phyloP scores from a whole-genome alignment of 352 stramenopile genomes.

The Phytophthora citrophthora region DNA sequence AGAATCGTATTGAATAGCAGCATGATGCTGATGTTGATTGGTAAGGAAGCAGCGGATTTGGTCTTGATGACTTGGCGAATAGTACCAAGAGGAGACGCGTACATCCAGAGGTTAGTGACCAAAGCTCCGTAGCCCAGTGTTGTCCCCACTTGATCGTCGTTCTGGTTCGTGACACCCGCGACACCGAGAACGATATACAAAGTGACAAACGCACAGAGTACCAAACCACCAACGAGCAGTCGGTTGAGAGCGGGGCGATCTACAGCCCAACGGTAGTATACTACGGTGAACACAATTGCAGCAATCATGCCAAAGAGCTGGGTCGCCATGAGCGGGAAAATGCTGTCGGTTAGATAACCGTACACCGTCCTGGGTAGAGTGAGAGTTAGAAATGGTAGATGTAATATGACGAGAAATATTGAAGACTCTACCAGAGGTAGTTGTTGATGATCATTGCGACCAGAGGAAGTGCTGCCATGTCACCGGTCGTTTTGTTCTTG shows the following conservation, averaged over 20 bases:
- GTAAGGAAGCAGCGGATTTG: slow-evolving; percentile 29
- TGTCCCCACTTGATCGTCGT: slow-evolving; percentile 24
- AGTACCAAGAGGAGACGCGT: slow-evolving; percentile 33
- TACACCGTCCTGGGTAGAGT: slow-evolving; percentile 22
- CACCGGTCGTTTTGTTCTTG: slow-evolving; percentile 22
- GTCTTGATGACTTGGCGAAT: slow-evolving; percentile 20
- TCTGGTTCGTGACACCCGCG: slow-evolving; percentile 36
- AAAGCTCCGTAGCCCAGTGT: slow-evolving; percentile 33
- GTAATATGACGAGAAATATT: not conserved
- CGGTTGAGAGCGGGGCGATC: slow-evolving; percentile 9
- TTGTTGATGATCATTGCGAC: slow-evolving; percentile 35
- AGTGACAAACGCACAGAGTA: slow-evolving; percentile 20
- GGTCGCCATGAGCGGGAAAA: slow-evolving; percentile 30
- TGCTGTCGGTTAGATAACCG: slow-evolving; percentile 29
- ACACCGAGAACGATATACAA: slow-evolving; percentile 39
- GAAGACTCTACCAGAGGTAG: slow-evolving; percentile 20
- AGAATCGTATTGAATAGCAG: slow-evolving; percentile 23
- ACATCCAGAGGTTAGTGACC: slow-evolving; percentile 34
- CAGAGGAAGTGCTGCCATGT: slow-evolving; percentile 24
- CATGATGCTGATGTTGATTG: slow-evolving; percentile 31
- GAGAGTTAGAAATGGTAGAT: not conserved
- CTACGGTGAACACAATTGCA: slow-evolving; percentile 15
- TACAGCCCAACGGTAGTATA: slow-evolving; percentile 22
- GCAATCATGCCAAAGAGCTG: slow-evolving; percentile 25
- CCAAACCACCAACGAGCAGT: slow-evolving; percentile 3